Percentiles rank a stretch among this genome's conserved stretches.
Conservation (phyloP, 2,329 filamentous ascomycete species). For the Pseudocercospora pini-densiflorae region DNA sequence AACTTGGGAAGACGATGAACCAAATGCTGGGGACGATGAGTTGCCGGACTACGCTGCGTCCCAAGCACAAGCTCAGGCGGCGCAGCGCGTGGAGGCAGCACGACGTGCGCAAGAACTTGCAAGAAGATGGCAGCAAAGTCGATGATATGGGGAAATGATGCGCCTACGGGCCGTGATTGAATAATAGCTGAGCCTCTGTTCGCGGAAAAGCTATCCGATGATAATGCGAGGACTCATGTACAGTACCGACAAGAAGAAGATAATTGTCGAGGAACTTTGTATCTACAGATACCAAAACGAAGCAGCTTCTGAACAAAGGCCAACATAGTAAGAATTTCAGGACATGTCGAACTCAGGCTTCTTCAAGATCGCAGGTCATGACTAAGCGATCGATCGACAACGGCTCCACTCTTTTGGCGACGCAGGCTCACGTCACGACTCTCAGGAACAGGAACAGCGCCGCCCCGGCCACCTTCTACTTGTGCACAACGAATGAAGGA, state of each 20-base stretch:
- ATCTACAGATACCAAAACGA: background rate
- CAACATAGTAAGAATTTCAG: no score
- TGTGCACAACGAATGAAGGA: constrained; percentile 7
- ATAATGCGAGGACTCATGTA: background rate
- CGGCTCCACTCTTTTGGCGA: background rate
- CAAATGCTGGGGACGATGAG: constrained; percentile 43
- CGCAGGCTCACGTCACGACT: constrained; percentile 19
- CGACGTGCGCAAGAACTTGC: constrained; percentile 52
- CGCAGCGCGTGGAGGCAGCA: constrained; percentile 46
- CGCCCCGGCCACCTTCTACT: no score
- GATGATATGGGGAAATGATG: background rate
- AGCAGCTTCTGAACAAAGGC: background rate
- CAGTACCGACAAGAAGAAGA: background rate
- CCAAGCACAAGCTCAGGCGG: constrained; percentile 50
- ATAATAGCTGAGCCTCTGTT: background rate
- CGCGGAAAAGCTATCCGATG: background rate
- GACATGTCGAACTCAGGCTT: background rate
- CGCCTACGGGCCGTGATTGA: background rate
- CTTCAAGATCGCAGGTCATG: background rate
- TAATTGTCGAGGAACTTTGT: background rate
- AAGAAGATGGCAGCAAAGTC: constrained; percentile 46
- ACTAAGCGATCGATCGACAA: constrained; percentile 8
- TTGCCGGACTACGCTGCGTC: constrained; percentile 54
- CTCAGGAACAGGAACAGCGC: constrained; percentile 18
- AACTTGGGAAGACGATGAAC: constrained; percentile 17